Evolutionary conservation across 352 stramenopile species (phyloP).

Genomic region (Phytophthora pinifolia): DNA sequence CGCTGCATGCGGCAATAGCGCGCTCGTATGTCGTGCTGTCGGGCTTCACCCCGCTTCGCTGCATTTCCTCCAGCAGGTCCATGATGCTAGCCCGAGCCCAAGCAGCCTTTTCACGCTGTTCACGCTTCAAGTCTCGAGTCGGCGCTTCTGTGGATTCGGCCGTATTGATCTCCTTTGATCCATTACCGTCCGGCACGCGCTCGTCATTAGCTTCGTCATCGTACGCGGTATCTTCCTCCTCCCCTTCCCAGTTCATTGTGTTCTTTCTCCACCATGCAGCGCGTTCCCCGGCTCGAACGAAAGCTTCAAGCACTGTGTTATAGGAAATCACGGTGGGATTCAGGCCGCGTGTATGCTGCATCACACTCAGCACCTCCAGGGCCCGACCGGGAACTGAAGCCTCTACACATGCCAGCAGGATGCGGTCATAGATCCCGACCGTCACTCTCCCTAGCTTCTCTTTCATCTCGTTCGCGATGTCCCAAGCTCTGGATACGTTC

Average conservation of each 20-base stretch:
- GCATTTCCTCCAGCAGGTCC: conserved; percentile 40
- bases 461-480: conserved; percentile 46
- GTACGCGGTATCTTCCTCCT: conserved; percentile 16
- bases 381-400: conserved; percentile 37
- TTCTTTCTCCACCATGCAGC: conserved; percentile 29
- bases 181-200: neutral
- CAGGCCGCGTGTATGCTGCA: conserved; percentile 30
- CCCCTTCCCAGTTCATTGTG: conserved; percentile 13
- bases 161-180: neutral
- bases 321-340: conserved; percentile 49
- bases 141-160: neutral
- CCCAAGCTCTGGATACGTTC: conserved; percentile 43
- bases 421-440: conserved; percentile 50
- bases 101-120: conserved; percentile 22
- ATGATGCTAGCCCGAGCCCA: conserved; percentile 31
- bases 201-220: conserved; percentile 3
- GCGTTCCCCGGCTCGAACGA: conserved; percentile 31
- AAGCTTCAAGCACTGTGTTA: conserved; percentile 57
- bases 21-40: conserved; percentile 35
- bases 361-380: conserved; percentile 43
- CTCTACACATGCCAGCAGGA: conserved; percentile 58
- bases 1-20: conserved; percentile 40
- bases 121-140: conserved; percentile 5
- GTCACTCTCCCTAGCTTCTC: conserved; percentile 40
- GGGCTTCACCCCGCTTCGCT: conserved; percentile 30